phyloP scores from a whole-genome alignment of 106 monocot species.

The Dendrobium catenatum region DNA sequence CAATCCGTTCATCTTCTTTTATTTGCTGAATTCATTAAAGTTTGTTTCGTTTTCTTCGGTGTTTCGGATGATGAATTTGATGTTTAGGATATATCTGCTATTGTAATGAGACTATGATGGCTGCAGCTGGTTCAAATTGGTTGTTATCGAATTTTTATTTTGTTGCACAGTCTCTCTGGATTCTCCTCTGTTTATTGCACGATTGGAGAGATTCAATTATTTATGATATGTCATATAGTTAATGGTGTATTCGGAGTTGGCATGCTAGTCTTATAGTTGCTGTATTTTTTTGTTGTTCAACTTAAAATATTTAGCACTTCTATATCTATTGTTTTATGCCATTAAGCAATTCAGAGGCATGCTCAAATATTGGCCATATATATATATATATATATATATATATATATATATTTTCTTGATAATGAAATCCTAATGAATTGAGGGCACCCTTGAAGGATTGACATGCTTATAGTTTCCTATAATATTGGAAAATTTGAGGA shows the following conservation, averaged over 20 bases:
- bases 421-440: background rate
- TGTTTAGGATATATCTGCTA: background rate
- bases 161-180: background rate
- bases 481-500: background rate
- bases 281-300: background rate
- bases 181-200: background rate
- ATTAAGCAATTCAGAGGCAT: background rate
- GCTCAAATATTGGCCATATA: background rate
- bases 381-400: background rate
- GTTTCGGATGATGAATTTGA: background rate
- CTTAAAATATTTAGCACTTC: background rate
- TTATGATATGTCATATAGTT: background rate
- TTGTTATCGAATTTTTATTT: background rate
- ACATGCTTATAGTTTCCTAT: background rate
- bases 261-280: background rate
- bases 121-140: background rate
- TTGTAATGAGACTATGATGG: background rate
- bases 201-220: background rate
- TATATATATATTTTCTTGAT: background rate
- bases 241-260: background rate
- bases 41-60: background rate
- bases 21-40: background rate
- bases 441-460: background rate
- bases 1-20: background rate
- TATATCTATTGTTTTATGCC: background rate